These are phyloP conservation scores for Ceratocystis ficicola DNA, from an alignment of 2,329 filamentous ascomycete species.

Conservation along the genomic window DNA sequence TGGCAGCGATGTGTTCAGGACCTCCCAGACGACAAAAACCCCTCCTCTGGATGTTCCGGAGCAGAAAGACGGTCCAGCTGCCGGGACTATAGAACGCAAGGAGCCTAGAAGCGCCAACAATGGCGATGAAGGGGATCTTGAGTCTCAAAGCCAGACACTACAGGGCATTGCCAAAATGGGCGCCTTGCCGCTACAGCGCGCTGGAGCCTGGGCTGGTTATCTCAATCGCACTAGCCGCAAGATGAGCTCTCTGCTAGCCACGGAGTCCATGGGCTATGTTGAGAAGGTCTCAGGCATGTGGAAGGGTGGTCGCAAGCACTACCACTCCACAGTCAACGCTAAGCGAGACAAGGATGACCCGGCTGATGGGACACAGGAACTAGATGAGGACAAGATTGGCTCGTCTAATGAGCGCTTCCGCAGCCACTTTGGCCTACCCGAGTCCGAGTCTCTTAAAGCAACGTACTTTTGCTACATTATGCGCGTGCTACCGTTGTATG, in stretches of 20 bases:
- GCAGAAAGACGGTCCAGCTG: constrained; percentile 11
- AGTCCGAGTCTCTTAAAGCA: constrained; percentile 69
- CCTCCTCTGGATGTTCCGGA: background rate
- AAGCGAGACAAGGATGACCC: constrained; percentile 45
- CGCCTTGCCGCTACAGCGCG: constrained; percentile 69
- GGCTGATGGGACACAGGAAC: constrained; percentile 22
- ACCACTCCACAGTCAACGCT: constrained; percentile 47
- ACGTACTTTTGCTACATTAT: constrained; percentile 90
- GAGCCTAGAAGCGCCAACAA: constrained; percentile 21
- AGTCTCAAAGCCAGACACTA: constrained; percentile 33
- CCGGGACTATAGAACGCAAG: constrained; percentile 25
- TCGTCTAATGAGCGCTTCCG: constrained; percentile 70
- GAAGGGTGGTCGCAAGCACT: constrained; percentile 82
- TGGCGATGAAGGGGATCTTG: constrained; percentile 17
- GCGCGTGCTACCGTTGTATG: constrained; percentile 79
- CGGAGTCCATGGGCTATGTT: constrained; percentile 89
- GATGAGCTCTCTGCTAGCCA: constrained; percentile 71
- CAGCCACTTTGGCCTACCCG: constrained; percentile 78
- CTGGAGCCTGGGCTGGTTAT: constrained; percentile 71
- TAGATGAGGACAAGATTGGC: constrained; percentile 47
- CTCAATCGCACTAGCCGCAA: constrained; percentile 65
- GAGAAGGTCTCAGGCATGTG: constrained; percentile 97
- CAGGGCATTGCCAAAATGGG: constrained; percentile 49
- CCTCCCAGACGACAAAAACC: background rate
- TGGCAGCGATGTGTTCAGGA: constrained; percentile 70